A percentile compares a stretch with the other conserved stretches of the same genome.
These are phyloP conservation scores for Globisporangium orthogonon DNA, from an alignment of 352 stramenopile species.

Conservation along the genomic window DNA sequence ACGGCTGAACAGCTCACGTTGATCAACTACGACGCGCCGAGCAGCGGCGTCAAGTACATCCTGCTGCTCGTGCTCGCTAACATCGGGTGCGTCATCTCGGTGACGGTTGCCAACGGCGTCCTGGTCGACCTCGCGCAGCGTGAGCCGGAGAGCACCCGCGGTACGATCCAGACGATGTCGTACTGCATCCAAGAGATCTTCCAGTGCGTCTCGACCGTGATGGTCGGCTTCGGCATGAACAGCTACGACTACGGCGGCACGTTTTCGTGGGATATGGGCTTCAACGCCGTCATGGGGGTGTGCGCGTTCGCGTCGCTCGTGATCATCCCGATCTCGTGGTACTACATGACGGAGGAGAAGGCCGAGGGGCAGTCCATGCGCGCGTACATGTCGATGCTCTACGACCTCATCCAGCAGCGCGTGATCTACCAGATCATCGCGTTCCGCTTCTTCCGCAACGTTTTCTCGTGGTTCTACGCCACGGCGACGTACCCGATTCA, in stretches of 20 bases:
- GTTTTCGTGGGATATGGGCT: conserved; percentile 40
- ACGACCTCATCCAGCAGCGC: conserved; percentile 43
- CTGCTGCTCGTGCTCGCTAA: conserved; percentile 57
- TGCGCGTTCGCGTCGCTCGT: conserved; percentile 27
- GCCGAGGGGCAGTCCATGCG: conserved; percentile 13
- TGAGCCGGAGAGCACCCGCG: conserved; percentile 37
- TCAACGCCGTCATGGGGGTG: conserved; percentile 44
- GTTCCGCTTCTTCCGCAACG: conserved; percentile 53
- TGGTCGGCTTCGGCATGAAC: conserved; percentile 60
- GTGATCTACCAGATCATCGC: conserved; percentile 50
- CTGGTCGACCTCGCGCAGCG: conserved; percentile 58
- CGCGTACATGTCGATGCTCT: conserved; percentile 22
- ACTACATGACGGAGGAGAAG: conserved; percentile 42
- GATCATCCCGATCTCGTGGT: conserved; percentile 35
- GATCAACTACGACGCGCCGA: conserved; percentile 42
- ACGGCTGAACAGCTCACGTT: conserved; percentile 31
- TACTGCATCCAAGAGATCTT: conserved; percentile 30
- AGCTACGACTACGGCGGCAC: conserved; percentile 41
- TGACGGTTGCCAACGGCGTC: conserved; percentile 37
- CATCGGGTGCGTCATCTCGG: conserved; percentile 43
- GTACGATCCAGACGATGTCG: conserved; percentile 51
- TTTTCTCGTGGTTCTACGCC: conserved; percentile 39
- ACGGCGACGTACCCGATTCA: conserved; percentile 37
- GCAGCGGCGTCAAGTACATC: conserved; percentile 41
- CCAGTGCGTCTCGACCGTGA: conserved; percentile 31